Evolutionary conservation across 169 alveolate genomes (phyloP).

Genomic region (Plasmodium gonderi): DNA sequence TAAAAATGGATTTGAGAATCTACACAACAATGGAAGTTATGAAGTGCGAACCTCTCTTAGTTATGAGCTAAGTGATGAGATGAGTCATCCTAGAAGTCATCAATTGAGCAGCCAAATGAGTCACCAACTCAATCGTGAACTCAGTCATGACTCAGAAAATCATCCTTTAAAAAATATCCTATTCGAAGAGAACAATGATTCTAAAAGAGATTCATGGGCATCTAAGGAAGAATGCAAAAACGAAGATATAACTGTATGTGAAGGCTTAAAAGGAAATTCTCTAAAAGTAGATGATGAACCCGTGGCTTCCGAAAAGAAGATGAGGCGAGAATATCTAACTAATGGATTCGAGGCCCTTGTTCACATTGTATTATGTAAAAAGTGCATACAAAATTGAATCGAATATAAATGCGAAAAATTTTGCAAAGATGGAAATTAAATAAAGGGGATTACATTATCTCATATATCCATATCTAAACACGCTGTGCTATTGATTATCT

Average conservation of each 20-base stretch:
- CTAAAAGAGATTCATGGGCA: background rate
- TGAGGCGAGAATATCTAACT: conserved; percentile 4
- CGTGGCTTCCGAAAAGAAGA: background rate
- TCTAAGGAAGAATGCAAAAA: background rate
- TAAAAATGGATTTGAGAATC: background rate
- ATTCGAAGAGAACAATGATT: background rate
- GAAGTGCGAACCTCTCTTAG: too few species aligned
- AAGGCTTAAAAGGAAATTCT: background rate
- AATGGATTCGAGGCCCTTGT: conserved; percentile 24
- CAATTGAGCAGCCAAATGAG: background rate
- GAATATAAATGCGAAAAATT: background rate
- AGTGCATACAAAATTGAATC: background rate
- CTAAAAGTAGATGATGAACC: background rate
- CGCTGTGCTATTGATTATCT: background rate
- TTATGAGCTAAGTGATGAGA: background rate
- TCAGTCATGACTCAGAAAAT: too few species aligned
- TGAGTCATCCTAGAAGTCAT: background rate
- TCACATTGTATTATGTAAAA: conserved; percentile 57
- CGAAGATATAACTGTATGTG: background rate
- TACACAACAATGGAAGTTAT: background rate
- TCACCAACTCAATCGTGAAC: background rate
- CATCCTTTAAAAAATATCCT: background rate
- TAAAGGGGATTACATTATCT: background rate
- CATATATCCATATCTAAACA: background rate
- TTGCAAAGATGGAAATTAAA: background rate